These are phyloP conservation scores for Verbena officinalis DNA, from an alignment of 257 asterid genomes.

Conservation along the genomic window DNA sequence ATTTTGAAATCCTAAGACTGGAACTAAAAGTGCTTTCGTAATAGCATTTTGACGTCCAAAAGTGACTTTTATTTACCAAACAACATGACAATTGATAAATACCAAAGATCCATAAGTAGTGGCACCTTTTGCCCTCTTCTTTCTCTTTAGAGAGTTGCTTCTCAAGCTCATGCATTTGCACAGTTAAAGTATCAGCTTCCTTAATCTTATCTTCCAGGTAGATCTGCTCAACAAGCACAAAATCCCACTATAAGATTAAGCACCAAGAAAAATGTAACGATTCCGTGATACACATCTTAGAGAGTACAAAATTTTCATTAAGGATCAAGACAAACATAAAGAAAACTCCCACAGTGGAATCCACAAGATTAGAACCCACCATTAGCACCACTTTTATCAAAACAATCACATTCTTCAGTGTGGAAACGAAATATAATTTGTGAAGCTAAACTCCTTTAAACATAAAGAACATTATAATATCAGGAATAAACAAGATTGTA, in stretches of 20 bases:
- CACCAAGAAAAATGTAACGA: neutral
- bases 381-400: neutral
- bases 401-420: conserved; percentile 2
- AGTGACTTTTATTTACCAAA: conserved; percentile 1
- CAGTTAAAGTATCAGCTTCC: conserved; percentile 55
- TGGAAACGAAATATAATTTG: conserved; percentile 1
- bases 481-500: neutral
- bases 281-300: conserved; percentile 15
- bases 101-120: conserved; percentile 1
- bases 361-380: conserved; percentile 17
- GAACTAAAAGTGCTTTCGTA: neutral
- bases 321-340: neutral
- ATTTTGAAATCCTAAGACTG: neutral
- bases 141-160: conserved; percentile 63
- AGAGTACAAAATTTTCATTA: conserved; percentile 6
- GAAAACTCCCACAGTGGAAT: neutral
- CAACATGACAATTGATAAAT: conserved; percentile 10
- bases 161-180: conserved; percentile 72
- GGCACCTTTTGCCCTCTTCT: conserved; percentile 77
- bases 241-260: conserved; percentile 17
- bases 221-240: conserved; percentile 49
- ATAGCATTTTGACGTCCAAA: conserved; percentile 22
- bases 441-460: neutral
- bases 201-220: conserved; percentile 62
- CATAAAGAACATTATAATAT: neutral